Evolutionary conservation across 1,139 yeast genomes (phyloP).

Genomic region (Yamadazyma buinensis): DNA sequence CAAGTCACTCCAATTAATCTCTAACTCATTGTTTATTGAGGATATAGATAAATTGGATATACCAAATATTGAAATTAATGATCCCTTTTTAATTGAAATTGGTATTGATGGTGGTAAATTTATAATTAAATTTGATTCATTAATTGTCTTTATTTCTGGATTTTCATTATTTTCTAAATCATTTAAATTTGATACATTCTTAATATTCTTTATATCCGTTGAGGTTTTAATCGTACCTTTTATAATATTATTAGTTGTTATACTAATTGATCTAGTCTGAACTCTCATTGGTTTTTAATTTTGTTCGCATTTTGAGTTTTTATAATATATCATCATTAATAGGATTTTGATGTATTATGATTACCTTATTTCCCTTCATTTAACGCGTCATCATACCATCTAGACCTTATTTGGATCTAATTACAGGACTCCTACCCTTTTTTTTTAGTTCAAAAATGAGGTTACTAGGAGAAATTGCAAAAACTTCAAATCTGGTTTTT

Average conservation of each 20-base stretch:
- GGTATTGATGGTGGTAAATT: conserved; percentile 59
- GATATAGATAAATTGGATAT: conserved; percentile 18
- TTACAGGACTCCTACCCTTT: no score
- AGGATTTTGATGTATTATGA: no score
- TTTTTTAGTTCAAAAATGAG: no score
- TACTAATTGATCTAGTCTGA: conserved; percentile 2
- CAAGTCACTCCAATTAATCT: conserved; percentile 36
- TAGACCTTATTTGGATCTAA: no score
- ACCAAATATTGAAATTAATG: conserved; percentile 48
- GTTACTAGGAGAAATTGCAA: no score
- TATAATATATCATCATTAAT: no score
- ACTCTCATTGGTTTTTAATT: conserved; percentile 2
- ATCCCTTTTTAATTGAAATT: conserved; percentile 41
- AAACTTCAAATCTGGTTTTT: no score
- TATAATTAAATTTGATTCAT: conserved; percentile 40
- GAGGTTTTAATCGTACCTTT: conserved; percentile 9
- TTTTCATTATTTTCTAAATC: conserved; percentile 14
- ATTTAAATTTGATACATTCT: conserved; percentile 13
- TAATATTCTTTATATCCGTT: conserved; percentile 18
- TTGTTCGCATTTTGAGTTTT: no score
- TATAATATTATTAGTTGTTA: conserved; percentile 1
- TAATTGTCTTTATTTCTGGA: conserved; percentile 36
- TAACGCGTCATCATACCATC: no score
- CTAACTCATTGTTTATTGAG: conserved; percentile 27
- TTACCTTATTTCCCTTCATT: no score